phyloP scores from a whole-genome alignment of 2,329 filamentous ascomycete genomes.

The Hypoxylon sp. region DNA sequence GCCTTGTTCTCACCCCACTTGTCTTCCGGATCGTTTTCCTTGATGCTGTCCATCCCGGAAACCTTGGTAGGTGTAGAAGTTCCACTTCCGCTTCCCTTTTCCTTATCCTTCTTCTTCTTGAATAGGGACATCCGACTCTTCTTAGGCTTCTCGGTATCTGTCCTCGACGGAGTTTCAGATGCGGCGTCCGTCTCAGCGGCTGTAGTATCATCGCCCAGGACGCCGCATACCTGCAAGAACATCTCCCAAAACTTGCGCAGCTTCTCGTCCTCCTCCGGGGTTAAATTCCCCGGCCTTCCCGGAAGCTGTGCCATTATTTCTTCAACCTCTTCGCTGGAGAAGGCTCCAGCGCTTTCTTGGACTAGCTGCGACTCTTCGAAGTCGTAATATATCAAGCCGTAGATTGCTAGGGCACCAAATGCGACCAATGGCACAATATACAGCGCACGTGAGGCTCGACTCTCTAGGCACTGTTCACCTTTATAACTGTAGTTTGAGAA shows the following conservation, averaged over 20 bases:
- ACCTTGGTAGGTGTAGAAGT: conserved; percentile 57
- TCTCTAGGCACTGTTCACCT: conserved; percentile 34
- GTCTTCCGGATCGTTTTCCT: conserved; percentile 76
- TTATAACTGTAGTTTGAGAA: conserved; percentile 8
- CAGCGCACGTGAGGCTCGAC: conserved; percentile 45
- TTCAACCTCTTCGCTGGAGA: conserved; percentile 29
- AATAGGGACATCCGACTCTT: conserved; percentile 83
- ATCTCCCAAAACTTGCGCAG: conserved; percentile 88
- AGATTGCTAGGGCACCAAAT: conserved; percentile 45
- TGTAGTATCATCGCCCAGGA: conserved; percentile 60
- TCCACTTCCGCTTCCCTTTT: conserved; percentile 59
- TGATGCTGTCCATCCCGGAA: conserved; percentile 58
- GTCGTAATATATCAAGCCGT: conserved; percentile 32
- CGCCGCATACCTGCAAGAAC: conserved; percentile 81
- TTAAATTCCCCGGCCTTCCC: conserved; percentile 88
- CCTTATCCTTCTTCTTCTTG: conserved; percentile 72
- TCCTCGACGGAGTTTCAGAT: conserved; percentile 49
- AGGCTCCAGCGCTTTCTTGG: conserved; percentile 25
- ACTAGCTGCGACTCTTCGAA: conserved; percentile 5
- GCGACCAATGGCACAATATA: conserved; percentile 47
- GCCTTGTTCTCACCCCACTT: conserved; percentile 94
- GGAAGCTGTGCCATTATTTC: conserved; percentile 61
- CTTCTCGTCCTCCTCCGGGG: conserved; percentile 89
- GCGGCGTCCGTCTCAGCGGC: conserved; percentile 52
- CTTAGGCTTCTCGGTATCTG: conserved; percentile 72